phyloP scores from a whole-genome alignment of 768 basidiomycete genomes.

The Strobilomyces dryophilus region DNA sequence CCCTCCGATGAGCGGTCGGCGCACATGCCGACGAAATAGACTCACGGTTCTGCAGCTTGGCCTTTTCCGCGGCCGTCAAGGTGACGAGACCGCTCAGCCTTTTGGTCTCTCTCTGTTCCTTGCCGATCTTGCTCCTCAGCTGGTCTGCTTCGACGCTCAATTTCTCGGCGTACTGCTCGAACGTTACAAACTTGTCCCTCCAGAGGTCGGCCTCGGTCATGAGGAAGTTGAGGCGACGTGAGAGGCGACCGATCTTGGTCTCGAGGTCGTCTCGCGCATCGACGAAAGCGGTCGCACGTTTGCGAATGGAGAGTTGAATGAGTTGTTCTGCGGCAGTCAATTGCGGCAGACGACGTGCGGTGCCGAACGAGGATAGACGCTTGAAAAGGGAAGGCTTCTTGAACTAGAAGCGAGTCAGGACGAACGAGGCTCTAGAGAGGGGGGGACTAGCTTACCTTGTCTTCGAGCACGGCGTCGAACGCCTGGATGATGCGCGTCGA shows the following conservation, averaged over 20 bases:
- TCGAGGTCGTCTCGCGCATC: constrained; percentile 92
- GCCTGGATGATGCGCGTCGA: constrained; percentile 87
- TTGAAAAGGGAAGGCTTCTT: constrained; percentile 88
- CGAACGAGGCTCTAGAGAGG: background rate
- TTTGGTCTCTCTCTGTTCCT: constrained; percentile 87
- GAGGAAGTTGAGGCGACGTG: constrained; percentile 81
- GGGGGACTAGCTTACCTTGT: constrained; percentile 51
- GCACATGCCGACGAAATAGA: constrained; percentile 10
- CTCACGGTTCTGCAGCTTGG: constrained; percentile 75
- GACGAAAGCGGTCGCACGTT: constrained; percentile 91
- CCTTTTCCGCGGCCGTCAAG: constrained; percentile 73
- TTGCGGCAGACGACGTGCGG: constrained; percentile 64
- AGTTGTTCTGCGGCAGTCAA: constrained; percentile 79
- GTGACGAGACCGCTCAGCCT: constrained; percentile 76
- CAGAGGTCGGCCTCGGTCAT: constrained; percentile 90
- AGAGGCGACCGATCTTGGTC: constrained; percentile 87
- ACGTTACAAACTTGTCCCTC: constrained; percentile 91
- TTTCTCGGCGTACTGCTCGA: constrained; percentile 92
- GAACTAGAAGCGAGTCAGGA: constrained; percentile 43
- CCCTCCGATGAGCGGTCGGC: background rate
- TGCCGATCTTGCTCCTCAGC: constrained; percentile 81
- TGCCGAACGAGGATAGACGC: constrained; percentile 74
- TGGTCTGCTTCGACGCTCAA: constrained; percentile 84
- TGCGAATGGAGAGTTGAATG: constrained; percentile 85
- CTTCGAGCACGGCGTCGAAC: constrained; percentile 81